Conservation (phyloP, 257 asterid genomes). For the Primulina huaijiensis region DNA sequence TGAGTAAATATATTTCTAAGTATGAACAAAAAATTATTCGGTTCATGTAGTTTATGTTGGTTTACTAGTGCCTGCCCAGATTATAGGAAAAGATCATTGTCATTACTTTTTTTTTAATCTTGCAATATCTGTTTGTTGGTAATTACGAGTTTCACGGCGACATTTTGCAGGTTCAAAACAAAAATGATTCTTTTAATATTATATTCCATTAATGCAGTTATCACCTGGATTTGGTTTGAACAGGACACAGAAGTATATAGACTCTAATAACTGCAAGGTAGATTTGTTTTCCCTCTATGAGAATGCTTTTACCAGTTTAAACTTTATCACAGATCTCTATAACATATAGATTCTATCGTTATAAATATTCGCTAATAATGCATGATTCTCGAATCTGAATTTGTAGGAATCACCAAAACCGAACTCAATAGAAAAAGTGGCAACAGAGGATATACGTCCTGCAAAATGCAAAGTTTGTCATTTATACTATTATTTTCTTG, state of each 20-base stretch:
- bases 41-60: not conserved
- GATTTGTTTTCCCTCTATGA: slow-evolving; percentile 16
- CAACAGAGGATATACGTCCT: slow-evolving; percentile 19
- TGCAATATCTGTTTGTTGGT: not conserved
- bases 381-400: slow-evolving; percentile 8
- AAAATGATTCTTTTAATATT: not conserved
- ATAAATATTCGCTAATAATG: not conserved
- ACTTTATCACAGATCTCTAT: not conserved
- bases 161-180: slow-evolving; percentile 2
- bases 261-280: slow-evolving; percentile 40
- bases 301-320: not conserved
- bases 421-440: slow-evolving; percentile 17
- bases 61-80: not conserved
- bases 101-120: not conserved
- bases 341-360: not conserved
- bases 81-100: not conserved
- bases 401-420: slow-evolving; percentile 29
- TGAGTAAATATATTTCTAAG: not conserved
- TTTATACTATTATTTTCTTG: not conserved
- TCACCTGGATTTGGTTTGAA: slow-evolving; percentile 30
- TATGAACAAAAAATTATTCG: not conserved
- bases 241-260: slow-evolving; percentile 14
- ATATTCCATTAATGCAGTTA: slow-evolving; percentile 36
- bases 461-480: slow-evolving; percentile 60
- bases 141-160: not conserved